These are phyloP conservation scores for Capsicum rhomboideum DNA, from an alignment of 257 asterid genomes.

Conservation along the genomic window DNA sequence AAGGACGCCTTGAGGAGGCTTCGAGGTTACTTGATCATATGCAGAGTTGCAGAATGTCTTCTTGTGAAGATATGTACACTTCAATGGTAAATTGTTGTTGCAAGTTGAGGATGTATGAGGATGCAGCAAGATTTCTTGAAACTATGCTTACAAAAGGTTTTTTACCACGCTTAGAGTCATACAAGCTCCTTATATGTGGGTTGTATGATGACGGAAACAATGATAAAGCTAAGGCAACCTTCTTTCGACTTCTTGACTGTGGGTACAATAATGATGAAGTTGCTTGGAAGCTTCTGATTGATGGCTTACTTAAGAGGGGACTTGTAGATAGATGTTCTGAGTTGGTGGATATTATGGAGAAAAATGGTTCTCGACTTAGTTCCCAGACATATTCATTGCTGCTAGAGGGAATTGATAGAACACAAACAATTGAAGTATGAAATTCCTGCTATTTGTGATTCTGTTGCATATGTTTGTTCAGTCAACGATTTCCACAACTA, in stretches of 20 bases:
- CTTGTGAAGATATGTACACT: conserved; percentile 38
- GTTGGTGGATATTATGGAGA: conserved; percentile 49
- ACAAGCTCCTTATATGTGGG: conserved; percentile 50
- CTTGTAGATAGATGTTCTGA: conserved; percentile 38
- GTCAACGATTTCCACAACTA: neutral
- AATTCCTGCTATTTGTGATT: neutral
- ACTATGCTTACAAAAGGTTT: conserved; percentile 33
- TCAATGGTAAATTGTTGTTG: conserved; percentile 47
- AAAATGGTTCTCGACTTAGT: conserved; percentile 39
- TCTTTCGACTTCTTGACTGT: conserved; percentile 38
- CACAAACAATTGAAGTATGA: conserved; percentile 6
- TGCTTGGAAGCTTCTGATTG: conserved; percentile 70
- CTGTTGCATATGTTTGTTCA: neutral
- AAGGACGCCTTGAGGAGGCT: conserved; percentile 48
- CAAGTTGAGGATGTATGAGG: conserved; percentile 40
- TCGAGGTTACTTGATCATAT: conserved; percentile 47
- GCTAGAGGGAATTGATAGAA: conserved; percentile 36
- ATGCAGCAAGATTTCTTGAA: conserved; percentile 39
- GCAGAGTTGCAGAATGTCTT: conserved; percentile 33
- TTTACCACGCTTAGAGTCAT: conserved; percentile 46
- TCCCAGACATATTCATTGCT: conserved; percentile 50
- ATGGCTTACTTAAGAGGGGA: conserved; percentile 57
- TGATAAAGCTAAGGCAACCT: conserved; percentile 41
- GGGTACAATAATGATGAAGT: conserved; percentile 71
- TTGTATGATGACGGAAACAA: conserved; percentile 41